Conservation (phyloP, 2,329 filamentous ascomycete genomes). For the Pseudogymnoascus sp. region DNA sequence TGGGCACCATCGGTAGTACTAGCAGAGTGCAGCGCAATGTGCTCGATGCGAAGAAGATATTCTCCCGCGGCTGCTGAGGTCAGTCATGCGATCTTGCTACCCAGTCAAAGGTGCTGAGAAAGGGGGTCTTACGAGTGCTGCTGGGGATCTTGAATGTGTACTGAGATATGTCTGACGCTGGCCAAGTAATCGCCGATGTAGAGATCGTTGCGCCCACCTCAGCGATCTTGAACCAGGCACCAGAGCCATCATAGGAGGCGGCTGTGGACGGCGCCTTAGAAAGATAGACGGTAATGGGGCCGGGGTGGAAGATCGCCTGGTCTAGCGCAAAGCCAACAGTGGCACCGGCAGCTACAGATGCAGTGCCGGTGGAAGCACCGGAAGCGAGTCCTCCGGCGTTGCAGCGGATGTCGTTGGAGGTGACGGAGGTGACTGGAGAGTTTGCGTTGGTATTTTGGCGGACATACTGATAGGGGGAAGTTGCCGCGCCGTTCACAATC, state of each 20-base stretch:
- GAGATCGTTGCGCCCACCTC: not conserved
- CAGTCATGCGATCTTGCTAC: not conserved
- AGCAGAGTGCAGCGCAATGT: constrained; percentile 38
- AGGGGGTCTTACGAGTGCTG: not conserved
- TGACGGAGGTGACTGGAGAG: constrained; percentile 42
- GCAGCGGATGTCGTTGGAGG: constrained; percentile 39
- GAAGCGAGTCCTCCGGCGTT: constrained; percentile 35
- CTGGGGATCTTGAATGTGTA: not conserved
- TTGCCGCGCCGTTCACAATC: constrained; percentile 32
- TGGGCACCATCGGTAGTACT: constrained; percentile 32
- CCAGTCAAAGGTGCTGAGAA: not conserved
- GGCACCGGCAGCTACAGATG: constrained; percentile 39
- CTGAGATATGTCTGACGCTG: not conserved
- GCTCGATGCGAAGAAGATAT: constrained; percentile 38
- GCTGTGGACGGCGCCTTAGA: constrained; percentile 38
- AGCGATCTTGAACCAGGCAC: constrained; percentile 36
- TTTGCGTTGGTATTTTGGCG: constrained; percentile 39
- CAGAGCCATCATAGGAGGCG: constrained; percentile 39
- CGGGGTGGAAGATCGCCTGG: constrained; percentile 41
- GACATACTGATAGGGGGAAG: constrained; percentile 46
- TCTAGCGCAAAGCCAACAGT: constrained; percentile 41
- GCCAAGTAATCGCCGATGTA: not conserved
- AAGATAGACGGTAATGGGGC: constrained; percentile 37
- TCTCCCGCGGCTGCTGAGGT: constrained; percentile 28
- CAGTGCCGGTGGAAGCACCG: constrained; percentile 34